Base-by-base conservation (phyloP, 2,329 filamentous ascomycete species). In the Aureobasidium mangrovei region DNA sequence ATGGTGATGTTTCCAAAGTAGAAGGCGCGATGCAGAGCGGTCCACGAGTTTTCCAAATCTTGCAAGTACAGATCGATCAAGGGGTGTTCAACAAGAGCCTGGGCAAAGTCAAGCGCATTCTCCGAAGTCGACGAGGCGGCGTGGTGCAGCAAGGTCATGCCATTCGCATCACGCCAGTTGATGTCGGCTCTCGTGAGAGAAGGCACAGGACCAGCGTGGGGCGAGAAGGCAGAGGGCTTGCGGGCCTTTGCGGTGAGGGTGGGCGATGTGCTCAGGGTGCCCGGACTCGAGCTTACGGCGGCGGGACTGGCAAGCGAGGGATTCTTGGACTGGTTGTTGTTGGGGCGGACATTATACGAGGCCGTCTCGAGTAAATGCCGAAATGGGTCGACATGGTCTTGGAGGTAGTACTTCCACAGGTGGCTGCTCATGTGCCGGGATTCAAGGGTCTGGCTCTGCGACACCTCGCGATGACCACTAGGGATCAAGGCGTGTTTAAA, bases 301-400 rank as follows among this genome's bases (percentile, higher is more conserved):
- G 63, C 48, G 44, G 64, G 63, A 55, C 61, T 53, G 40, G 58
- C 60, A 55, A 61, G 62, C 54, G 49, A 39, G 2, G 44, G 49
- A 1, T 40, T n/a, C 33, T 40, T 53, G 33, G 18, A 18, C 18
- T 18, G 18, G 18, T 18, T 44, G 12, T 31, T 53, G 49, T 18
- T 38, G 26, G 49, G 49, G 12, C 74, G 80, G 59, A 76, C 67
- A 66, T 74, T 78, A 69, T 77, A 78, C 67, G 78, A 77, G 72
- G 85, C 78, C 70, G 82, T 82, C 67, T 84, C 84, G 80, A 98
- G 80, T 68, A 94, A 81, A 76, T 85, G 86, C 75, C 87, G 86
- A 80, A 98, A 97, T 69, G 77, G 83, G 70, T 95, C 91, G 83
- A 95, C 86, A 83, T 98, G 90, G 80, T 96, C 88, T 83, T 96